A percentile compares a stretch with the other conserved stretches of the same genome.
Conservation (phyloP, 2,329 filamentous ascomycete species). For the Penicillium hesseltinei region DNA sequence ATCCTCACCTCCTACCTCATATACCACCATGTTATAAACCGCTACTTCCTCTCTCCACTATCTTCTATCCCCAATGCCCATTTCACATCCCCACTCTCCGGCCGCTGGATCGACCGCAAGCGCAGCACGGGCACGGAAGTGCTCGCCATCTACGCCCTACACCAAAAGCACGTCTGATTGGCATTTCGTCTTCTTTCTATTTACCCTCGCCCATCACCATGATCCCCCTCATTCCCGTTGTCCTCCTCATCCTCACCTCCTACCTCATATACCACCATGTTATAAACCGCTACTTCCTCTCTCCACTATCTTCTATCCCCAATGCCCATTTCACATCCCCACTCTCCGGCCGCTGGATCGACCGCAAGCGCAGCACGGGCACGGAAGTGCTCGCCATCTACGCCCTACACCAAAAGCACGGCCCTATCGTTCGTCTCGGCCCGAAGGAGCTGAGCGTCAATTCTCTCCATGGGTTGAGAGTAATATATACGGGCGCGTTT, state of each 20-base stretch:
- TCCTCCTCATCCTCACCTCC: constrained; percentile 12
- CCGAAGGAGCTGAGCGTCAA: constrained; percentile 66
- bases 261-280: constrained; percentile 24
- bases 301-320: constrained; percentile 61
- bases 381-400: constrained; percentile 60
- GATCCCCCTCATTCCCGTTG: constrained; percentile 6
- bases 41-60: constrained; percentile 56
- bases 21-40: constrained; percentile 28
- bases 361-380: constrained; percentile 53
- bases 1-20: constrained; percentile 5
- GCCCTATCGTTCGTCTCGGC: constrained; percentile 59
- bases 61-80: constrained; percentile 63
- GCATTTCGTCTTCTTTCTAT: not conserved
- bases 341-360: constrained; percentile 62
- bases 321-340: constrained; percentile 62
- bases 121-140: constrained; percentile 59
- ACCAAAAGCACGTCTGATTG: constrained; percentile 45
- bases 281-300: constrained; percentile 44
- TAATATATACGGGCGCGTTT: constrained; percentile 66
- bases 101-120: constrained; percentile 61
- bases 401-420: constrained; percentile 53
- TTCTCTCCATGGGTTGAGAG: constrained; percentile 55
- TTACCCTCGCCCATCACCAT: constrained; percentile 1
- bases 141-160: constrained; percentile 55
- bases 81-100: constrained; percentile 58